A percentile compares a stretch with the other conserved stretches of the same genome.
Conservation (phyloP, 768 basidiomycete genomes). For the Cubamyces sp. region DNA sequence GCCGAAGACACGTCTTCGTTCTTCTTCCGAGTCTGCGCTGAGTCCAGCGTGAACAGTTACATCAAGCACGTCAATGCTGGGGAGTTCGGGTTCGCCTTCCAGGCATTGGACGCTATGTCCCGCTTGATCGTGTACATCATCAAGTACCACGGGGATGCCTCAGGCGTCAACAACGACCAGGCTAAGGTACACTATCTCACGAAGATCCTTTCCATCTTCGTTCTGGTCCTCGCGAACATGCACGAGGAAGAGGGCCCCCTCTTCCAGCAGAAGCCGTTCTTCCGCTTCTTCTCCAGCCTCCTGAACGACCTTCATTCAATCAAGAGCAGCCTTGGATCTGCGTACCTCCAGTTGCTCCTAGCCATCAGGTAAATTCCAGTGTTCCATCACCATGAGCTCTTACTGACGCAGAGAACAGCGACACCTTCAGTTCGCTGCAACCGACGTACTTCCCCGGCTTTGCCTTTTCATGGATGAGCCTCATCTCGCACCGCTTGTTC, state of each 20-base stretch:
- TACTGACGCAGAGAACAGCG: conserved; percentile 49
- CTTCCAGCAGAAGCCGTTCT: conserved; percentile 98
- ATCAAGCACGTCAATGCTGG: conserved; percentile 72
- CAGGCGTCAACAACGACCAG: conserved; percentile 89
- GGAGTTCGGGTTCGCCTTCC: conserved; percentile 80
- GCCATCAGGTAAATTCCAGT: conserved; percentile 72
- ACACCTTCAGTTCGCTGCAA: conserved; percentile 94
- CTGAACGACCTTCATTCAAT: conserved; percentile 89
- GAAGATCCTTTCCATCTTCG: conserved; percentile 96
- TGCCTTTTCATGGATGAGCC: conserved; percentile 96
- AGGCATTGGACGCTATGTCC: conserved; percentile 93
- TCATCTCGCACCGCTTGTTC: conserved; percentile 94
- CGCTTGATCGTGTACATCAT: conserved; percentile 96
- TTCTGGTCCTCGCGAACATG: conserved; percentile 90
- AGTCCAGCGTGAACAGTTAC: conserved; percentile 91
- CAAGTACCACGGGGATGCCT: conserved; percentile 98
- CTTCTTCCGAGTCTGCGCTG: conserved; percentile 98
- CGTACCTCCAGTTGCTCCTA: conserved; percentile 87
- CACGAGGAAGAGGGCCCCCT: conserved; percentile 91
- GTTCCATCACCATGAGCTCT: neutral
- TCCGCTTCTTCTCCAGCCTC: conserved; percentile 96
- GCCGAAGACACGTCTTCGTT: conserved; percentile 96
- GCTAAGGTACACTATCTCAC: conserved; percentile 96
- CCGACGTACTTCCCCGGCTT: conserved; percentile 98
- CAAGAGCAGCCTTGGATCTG: conserved; percentile 82